Conservation (phyloP, 2,329 filamentous ascomycete species). For the Monosporascus sp. region DNA sequence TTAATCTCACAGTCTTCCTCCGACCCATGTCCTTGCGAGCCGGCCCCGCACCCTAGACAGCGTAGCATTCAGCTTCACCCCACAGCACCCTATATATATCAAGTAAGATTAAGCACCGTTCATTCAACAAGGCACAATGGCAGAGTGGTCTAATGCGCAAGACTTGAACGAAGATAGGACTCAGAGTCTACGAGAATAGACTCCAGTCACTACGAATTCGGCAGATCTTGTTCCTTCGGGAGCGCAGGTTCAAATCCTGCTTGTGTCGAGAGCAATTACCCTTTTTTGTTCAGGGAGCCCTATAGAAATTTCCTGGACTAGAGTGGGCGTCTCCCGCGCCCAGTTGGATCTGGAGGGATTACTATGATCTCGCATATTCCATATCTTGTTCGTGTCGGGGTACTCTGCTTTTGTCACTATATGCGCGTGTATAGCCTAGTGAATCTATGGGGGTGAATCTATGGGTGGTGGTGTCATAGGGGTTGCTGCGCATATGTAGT, state of each 20-base stretch:
- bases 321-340: no score
- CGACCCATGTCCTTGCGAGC: no score
- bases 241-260: slow-evolving; percentile 26
- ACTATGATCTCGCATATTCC: slow-evolving; percentile 1
- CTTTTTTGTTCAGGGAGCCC: neutral
- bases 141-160: slow-evolving; percentile 26
- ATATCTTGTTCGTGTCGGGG: slow-evolving; percentile 1
- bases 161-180: slow-evolving; percentile 18
- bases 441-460: no score
- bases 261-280: slow-evolving; percentile 12
- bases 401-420: neutral
- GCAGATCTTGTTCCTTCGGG: slow-evolving; percentile 24
- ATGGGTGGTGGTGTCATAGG: no score
- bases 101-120: no score
- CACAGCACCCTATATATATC: no score
- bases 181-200: no score
- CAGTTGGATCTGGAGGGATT: neutral
- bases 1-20: no score
- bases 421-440: neutral
- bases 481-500: no score
- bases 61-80: no score
- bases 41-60: no score
- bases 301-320: neutral
- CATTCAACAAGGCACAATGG: slow-evolving; percentile 11
- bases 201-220: slow-evolving; percentile 3